phyloP scores from a whole-genome alignment of 2,329 filamentous ascomycete species.

The Fusarium sp. region DNA sequence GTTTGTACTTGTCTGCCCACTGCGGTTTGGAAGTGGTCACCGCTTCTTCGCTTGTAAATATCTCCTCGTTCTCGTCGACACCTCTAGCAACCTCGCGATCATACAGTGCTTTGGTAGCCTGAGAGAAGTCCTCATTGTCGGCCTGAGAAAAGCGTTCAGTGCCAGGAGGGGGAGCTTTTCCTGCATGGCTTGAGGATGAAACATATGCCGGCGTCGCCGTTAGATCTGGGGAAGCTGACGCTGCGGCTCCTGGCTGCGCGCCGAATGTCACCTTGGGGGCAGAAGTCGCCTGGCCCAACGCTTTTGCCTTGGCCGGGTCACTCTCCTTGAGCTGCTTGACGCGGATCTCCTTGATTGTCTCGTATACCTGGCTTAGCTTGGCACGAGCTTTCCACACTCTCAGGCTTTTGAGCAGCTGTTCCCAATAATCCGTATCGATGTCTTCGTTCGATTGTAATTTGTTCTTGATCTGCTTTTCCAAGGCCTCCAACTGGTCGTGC shows the following conservation, averaged over 20 bases:
- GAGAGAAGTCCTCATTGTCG: constrained; percentile 83
- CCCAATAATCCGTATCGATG: constrained; percentile 98
- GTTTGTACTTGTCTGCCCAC: constrained; percentile 87
- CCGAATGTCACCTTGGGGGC: constrained; percentile 5
- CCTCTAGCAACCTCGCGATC: constrained; percentile 93
- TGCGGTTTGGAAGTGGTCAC: constrained; percentile 70
- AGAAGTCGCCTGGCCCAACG: constrained; percentile 29
- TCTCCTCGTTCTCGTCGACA: constrained; percentile 92
- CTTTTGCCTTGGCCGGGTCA: constrained; percentile 73
- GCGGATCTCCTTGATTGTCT: constrained; percentile 78
- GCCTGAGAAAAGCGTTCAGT: constrained; percentile 76
- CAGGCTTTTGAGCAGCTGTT: constrained; percentile 86
- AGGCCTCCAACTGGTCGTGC: constrained; percentile 83
- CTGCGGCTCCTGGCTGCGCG: constrained; percentile 4
- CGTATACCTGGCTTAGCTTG: constrained; percentile 81
- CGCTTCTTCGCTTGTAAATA: constrained; percentile 90
- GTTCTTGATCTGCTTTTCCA: constrained; percentile 86
- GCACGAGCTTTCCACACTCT: constrained; percentile 93
- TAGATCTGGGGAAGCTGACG: constrained; percentile 19
- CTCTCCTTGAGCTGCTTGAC: constrained; percentile 73
- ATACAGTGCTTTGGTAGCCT: constrained; percentile 88
- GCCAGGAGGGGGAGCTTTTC: constrained; percentile 61
- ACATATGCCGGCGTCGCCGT: constrained; percentile 18
- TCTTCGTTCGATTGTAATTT: constrained; percentile 91
- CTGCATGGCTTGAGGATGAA: constrained; percentile 44